phyloP scores from a whole-genome alignment of 202 grass and related monocot species.

The Miscanthus sacchariflorus region DNA sequence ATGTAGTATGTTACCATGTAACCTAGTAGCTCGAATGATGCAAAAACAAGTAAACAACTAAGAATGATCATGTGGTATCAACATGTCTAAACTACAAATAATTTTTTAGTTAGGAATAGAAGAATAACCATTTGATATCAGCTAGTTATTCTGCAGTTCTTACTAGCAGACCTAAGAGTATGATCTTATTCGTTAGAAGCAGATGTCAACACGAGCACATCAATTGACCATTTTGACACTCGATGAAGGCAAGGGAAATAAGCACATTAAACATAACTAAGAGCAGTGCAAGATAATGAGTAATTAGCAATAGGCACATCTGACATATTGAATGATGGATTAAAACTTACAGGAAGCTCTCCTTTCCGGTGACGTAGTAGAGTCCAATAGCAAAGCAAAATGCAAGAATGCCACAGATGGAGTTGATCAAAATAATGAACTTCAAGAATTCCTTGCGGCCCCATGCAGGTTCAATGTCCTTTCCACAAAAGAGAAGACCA shows the following conservation, averaged over 20 bases:
- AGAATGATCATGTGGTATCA: not conserved
- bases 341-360: slow-evolving; percentile 93
- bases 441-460: slow-evolving; percentile 95
- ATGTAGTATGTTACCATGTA: not conserved
- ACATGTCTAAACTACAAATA: not conserved
- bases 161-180: not conserved
- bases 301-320: not conserved
- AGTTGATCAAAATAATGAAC: slow-evolving; percentile 94
- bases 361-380: slow-evolving; percentile 93
- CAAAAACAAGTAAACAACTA: not conserved
- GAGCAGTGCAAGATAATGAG: not conserved
- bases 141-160: not conserved
- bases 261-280: not conserved
- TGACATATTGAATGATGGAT: not conserved
- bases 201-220: not conserved
- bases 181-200: not conserved
- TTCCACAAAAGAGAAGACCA: slow-evolving; percentile 94
- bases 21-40: not conserved
- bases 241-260: not conserved
- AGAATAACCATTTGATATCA: not conserved
- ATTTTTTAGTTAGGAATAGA: not conserved
- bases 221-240: not conserved
- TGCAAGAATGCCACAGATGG: slow-evolving; percentile 76
- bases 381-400: slow-evolving; percentile 84
- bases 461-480: slow-evolving; percentile 91